Evolutionary conservation across 768 basidiomycete species (phyloP).

Genomic region (Rhizopogon sp.): DNA sequence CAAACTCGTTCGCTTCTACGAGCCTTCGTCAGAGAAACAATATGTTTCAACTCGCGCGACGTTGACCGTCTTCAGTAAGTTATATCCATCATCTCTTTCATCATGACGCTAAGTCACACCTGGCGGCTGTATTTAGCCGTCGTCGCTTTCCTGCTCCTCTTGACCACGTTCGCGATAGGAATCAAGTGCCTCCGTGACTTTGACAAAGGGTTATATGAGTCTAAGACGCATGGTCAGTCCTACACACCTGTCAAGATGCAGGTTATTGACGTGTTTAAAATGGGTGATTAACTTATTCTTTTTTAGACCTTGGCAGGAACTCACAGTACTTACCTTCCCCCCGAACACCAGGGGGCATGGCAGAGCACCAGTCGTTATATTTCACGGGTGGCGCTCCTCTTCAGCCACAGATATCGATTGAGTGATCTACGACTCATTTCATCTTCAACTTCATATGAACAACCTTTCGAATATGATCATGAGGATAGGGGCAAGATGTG

Average conservation of each 20-base stretch:
- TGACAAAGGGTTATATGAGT: constrained; percentile 66
- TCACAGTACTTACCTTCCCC: constrained; percentile 37
- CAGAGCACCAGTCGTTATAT: constrained; percentile 44
- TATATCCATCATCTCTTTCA: neutral
- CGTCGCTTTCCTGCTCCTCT: constrained; percentile 67
- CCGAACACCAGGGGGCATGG: constrained; percentile 40
- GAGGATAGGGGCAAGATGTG: neutral
- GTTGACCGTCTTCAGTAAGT: constrained; percentile 75
- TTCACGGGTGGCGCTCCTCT: constrained; percentile 45
- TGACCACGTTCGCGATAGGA: constrained; percentile 72
- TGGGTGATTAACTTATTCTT: constrained; percentile 31
- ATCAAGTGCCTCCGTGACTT: constrained; percentile 80
- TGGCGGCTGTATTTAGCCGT: constrained; percentile 43
- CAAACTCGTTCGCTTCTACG: constrained; percentile 81
- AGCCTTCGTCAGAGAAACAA: constrained; percentile 44
- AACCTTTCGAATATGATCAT: constrained; percentile 4
- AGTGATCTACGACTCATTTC: constrained; percentile 33
- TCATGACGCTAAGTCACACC: neutral
- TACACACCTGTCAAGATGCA: constrained; percentile 27
- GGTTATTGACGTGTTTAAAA: constrained; percentile 16
- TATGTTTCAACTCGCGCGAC: constrained; percentile 77
- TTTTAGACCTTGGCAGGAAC: constrained; percentile 43
- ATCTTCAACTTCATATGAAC: neutral
- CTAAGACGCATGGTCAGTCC: constrained; percentile 72
- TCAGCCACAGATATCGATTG: constrained; percentile 70